Evolutionary conservation across 2,329 filamentous ascomycete species (phyloP).

Genomic region (Monosporascus ibericus): DNA sequence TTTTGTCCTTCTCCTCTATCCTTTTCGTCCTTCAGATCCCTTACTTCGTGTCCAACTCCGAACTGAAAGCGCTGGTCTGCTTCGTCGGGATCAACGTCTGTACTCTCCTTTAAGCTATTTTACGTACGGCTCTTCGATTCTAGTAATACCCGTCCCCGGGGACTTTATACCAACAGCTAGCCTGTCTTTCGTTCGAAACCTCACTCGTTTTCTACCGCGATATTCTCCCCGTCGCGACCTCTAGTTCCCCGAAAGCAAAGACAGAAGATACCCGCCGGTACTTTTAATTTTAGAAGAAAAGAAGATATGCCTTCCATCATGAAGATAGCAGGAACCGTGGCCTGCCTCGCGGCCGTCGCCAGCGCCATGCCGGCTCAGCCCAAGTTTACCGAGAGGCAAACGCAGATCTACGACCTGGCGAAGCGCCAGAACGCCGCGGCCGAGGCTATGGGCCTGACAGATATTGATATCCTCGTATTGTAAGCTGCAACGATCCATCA

Average conservation of each 20-base stretch:
- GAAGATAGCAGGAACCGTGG: slow-evolving; percentile 35
- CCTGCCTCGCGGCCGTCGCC: slow-evolving; percentile 38
- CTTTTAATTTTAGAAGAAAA: slow-evolving; percentile 29
- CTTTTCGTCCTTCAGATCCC: slow-evolving; percentile 4
- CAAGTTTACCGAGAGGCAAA: slow-evolving; percentile 37
- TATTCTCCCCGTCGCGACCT: slow-evolving; percentile 14
- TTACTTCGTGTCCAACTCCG: slow-evolving; percentile 23
- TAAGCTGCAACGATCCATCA: slow-evolving; percentile 26
- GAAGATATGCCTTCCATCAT: slow-evolving; percentile 41
- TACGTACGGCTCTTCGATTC: slow-evolving; percentile 16
- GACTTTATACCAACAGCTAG: slow-evolving; percentile 30
- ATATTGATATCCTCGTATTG: slow-evolving; percentile 55
- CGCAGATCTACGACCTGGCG: slow-evolving; percentile 39
- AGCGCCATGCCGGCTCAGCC: slow-evolving; percentile 41
- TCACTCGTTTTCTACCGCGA: slow-evolving; percentile 12
- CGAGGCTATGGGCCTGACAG: slow-evolving; percentile 39
- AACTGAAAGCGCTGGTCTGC: slow-evolving; percentile 46
- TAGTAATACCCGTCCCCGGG: slow-evolving; percentile 27
- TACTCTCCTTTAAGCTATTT: slow-evolving; percentile 23
- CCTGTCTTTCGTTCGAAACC: slow-evolving; percentile 27
- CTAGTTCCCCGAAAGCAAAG: slow-evolving; percentile 12
- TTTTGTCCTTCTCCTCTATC: slow-evolving; percentile 23
- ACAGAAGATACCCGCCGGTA: slow-evolving; percentile 18
- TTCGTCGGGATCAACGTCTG: slow-evolving; percentile 33
- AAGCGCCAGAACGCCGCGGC: slow-evolving; percentile 47